Percentiles rank a stretch among this genome's conserved stretches.
Evolutionary conservation across 805 yeast genomes (phyloP).

Genomic region (Kuraishia piskuri): DNA sequence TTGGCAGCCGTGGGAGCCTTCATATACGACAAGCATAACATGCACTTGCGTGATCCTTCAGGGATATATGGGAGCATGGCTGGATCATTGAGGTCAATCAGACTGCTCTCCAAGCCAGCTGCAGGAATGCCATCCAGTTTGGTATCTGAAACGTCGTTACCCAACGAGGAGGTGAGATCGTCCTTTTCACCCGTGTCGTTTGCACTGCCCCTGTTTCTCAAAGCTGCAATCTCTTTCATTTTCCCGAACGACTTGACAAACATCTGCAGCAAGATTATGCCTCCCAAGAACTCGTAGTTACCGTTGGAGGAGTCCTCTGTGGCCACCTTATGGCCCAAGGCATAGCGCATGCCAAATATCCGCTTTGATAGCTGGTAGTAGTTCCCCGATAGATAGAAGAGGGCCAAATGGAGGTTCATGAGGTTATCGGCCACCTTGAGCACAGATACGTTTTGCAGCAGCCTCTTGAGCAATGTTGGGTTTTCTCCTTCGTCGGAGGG

Average conservation of each 20-base stretch:
- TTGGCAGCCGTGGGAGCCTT: constrained; percentile 74
- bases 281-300: constrained; percentile 72
- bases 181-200: constrained; percentile 8
- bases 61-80: constrained; percentile 58
- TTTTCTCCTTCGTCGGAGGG: constrained; percentile 8
- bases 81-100: constrained; percentile 49
- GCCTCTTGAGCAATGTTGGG: constrained; percentile 5
- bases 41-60: constrained; percentile 63
- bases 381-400: constrained; percentile 76
- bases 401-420: constrained; percentile 64
- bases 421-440: constrained; percentile 40
- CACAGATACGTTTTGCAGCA: constrained; percentile 26
- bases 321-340: constrained; percentile 53
- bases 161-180: background rate
- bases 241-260: constrained; percentile 32
- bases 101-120: background rate
- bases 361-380: constrained; percentile 76
- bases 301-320: constrained; percentile 32
- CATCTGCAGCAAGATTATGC: constrained; percentile 45
- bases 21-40: constrained; percentile 78
- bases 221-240: constrained; percentile 16
- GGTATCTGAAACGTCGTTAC: background rate
- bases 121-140: background rate
- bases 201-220: constrained; percentile 10
- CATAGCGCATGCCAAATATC: constrained; percentile 73